These are phyloP conservation scores for Cucumis hystrix DNA, from an alignment of 306 rosid genomes.

Conservation along the genomic window DNA sequence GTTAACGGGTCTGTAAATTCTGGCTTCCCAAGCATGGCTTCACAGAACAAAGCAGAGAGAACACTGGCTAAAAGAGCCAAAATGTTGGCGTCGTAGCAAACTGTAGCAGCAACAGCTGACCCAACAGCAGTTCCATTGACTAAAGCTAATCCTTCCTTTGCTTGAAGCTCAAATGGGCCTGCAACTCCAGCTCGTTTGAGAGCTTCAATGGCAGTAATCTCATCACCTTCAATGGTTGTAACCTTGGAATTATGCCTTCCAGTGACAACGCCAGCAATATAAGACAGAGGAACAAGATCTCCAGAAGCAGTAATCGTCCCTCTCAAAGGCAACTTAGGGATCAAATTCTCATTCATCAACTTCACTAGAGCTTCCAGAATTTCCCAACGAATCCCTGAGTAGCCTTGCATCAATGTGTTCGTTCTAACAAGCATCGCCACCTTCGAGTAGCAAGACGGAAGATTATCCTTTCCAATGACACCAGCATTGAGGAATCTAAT, in stretches of 20 bases:
- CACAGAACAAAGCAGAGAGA: conserved; percentile 22
- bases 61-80: conserved; percentile 15
- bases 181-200: conserved; percentile 16
- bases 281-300: conserved; percentile 27
- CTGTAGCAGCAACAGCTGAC: conserved; percentile 21
- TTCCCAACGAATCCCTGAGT: conserved; percentile 23
- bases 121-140: conserved; percentile 28
- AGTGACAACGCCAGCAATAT: conserved; percentile 22
- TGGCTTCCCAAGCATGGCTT: conserved; percentile 21
- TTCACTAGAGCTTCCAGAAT: conserved; percentile 17
- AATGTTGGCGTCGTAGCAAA: conserved; percentile 21
- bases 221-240: conserved; percentile 4
- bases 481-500: conserved; percentile 27
- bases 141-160: conserved; percentile 27
- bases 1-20: conserved; percentile 26
- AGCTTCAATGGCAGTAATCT: conserved; percentile 17
- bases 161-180: conserved; percentile 23
- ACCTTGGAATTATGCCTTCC: conserved; percentile 26
- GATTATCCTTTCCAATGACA: conserved; percentile 16
- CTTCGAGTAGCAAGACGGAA: conserved; percentile 16
- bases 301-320: conserved; percentile 31
- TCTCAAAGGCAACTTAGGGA: conserved; percentile 19
- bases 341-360: conserved; percentile 23
- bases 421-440: conserved; percentile 24
- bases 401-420: conserved; percentile 29